A percentile compares a stretch with the other conserved stretches of the same genome.
Evolutionary conservation across 2,329 filamentous ascomycete genomes (phyloP).

Genomic region (Diaporthe helianthi): DNA sequence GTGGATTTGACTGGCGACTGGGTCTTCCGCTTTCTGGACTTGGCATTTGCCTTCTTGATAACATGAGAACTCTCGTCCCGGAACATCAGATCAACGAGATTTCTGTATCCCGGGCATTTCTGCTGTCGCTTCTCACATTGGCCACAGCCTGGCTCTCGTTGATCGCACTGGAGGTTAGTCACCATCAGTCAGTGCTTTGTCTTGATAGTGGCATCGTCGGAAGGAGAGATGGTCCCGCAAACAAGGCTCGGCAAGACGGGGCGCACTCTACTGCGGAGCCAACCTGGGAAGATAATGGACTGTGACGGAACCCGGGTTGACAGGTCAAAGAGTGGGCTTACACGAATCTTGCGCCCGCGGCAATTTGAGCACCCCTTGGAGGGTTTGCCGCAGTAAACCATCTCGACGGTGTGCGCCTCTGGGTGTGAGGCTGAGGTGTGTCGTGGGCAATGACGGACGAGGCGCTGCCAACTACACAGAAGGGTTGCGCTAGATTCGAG

Average conservation of each 20-base stretch:
- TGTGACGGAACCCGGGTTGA: not conserved
- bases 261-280: not conserved
- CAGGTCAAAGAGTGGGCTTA: constrained; percentile 45
- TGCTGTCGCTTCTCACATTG: constrained; percentile 62
- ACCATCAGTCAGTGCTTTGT: constrained; percentile 22
- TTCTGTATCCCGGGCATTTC: constrained; percentile 62
- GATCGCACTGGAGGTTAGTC: constrained; percentile 54
- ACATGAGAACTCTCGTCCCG: constrained; percentile 64
- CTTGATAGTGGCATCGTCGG: not conserved
- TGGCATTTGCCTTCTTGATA: constrained; percentile 57
- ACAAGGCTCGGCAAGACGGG: not conserved
- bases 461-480: not conserved
- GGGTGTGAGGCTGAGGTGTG: constrained; percentile 10
- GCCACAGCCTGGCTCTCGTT: constrained; percentile 57
- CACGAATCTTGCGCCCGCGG: constrained; percentile 62
- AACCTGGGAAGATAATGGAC: not conserved
- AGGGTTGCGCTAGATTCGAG: not conserved
- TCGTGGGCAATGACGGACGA: not conserved
- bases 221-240: not conserved
- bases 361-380: constrained; percentile 64
- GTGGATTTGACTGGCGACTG: constrained; percentile 4
- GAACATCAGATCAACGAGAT: constrained; percentile 64
- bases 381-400: constrained; percentile 66
- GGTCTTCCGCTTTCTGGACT: constrained; percentile 41
- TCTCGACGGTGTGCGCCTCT: constrained; percentile 38